Evolutionary conservation across 768 basidiomycete species (phyloP).

Genomic region (Tricholoma bakamatsutake): DNA sequence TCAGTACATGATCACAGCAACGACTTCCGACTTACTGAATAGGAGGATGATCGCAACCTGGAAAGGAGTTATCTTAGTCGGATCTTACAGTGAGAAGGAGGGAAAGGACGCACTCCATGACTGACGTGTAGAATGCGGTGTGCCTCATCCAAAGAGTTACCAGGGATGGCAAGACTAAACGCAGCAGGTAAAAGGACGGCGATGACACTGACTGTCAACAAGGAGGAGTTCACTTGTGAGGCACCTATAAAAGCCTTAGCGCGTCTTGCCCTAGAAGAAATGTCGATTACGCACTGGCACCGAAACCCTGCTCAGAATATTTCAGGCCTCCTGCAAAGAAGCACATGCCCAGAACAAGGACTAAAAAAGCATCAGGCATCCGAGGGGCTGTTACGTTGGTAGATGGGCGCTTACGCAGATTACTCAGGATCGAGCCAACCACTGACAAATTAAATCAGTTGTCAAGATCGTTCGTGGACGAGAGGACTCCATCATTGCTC

Average conservation of each 20-base stretch:
- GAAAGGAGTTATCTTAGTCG: neutral
- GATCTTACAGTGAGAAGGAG: neutral
- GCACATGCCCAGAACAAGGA: conserved; percentile 85
- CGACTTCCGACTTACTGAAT: conserved; percentile 44
- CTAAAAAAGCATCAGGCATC: conserved; percentile 26
- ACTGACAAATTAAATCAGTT: conserved; percentile 35
- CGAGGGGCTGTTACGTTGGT: neutral
- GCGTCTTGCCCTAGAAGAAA: conserved; percentile 10
- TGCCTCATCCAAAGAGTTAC: conserved; percentile 22
- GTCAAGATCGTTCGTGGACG: conserved; percentile 1
- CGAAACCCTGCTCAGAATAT: conserved; percentile 78
- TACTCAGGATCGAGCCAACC: conserved; percentile 83
- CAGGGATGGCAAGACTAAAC: conserved; percentile 53
- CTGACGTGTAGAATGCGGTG: conserved; percentile 59
- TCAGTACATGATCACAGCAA: conserved; percentile 21
- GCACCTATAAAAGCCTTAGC: conserved; percentile 32
- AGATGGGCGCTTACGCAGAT: conserved; percentile 52
- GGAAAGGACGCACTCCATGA: conserved; percentile 53
- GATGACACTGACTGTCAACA: conserved; percentile 74
- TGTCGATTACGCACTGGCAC: conserved; percentile 50
- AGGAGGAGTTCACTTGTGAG: conserved; percentile 68
- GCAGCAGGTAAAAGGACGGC: conserved; percentile 76
- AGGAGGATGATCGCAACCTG: conserved; percentile 75
- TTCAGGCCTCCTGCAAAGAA: conserved; percentile 80
- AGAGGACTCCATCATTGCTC: neutral